phyloP scores from a whole-genome alignment of 2,329 filamentous ascomycete genomes.

The Aspergillus persii region DNA sequence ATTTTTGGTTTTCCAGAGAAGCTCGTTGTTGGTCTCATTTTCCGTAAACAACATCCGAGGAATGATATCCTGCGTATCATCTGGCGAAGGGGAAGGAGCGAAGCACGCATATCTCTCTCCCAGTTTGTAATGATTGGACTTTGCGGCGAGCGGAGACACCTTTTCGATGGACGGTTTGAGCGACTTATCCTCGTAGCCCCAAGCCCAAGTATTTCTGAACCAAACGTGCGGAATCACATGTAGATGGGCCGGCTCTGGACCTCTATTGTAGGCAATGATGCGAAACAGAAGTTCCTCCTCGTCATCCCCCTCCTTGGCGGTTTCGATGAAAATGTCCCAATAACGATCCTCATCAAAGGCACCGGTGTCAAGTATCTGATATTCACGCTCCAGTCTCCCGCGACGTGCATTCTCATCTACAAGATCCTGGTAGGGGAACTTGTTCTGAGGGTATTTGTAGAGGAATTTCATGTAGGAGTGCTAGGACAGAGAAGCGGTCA shows the following conservation, averaged over 20 bases:
- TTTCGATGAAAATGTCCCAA: conserved; percentile 97
- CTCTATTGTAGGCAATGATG: conserved; percentile 93
- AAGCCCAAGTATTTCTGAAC: conserved; percentile 97
- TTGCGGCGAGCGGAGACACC: conserved; percentile 64
- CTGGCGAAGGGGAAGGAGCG: conserved; percentile 85
- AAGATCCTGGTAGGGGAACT: conserved; percentile 89
- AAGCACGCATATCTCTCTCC: conserved; percentile 81
- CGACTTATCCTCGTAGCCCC: conserved; percentile 74
- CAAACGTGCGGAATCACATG: conserved; percentile 94
- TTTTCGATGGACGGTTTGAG: conserved; percentile 77
- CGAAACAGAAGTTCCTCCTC: conserved; percentile 90
- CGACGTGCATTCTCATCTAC: conserved; percentile 79
- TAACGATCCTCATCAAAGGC: conserved; percentile 86
- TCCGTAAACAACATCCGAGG: conserved; percentile 89
- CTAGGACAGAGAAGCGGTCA: conserved; percentile 42
- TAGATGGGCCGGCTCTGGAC: conserved; percentile 82
- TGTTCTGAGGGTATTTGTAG: conserved; percentile 92
- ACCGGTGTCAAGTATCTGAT: conserved; percentile 87
- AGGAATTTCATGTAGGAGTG: conserved; percentile 99
- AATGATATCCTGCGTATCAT: conserved; percentile 75
- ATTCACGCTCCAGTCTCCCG: conserved; percentile 75
- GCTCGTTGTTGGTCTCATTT: conserved; percentile 85
- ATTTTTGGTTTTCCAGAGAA: conserved; percentile 76
- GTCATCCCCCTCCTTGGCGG: conserved; percentile 88
- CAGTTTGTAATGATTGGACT: conserved; percentile 75